Evolutionary conservation across 2,329 filamentous ascomycete genomes (phyloP).

Genomic region (Volutella citrinella): DNA sequence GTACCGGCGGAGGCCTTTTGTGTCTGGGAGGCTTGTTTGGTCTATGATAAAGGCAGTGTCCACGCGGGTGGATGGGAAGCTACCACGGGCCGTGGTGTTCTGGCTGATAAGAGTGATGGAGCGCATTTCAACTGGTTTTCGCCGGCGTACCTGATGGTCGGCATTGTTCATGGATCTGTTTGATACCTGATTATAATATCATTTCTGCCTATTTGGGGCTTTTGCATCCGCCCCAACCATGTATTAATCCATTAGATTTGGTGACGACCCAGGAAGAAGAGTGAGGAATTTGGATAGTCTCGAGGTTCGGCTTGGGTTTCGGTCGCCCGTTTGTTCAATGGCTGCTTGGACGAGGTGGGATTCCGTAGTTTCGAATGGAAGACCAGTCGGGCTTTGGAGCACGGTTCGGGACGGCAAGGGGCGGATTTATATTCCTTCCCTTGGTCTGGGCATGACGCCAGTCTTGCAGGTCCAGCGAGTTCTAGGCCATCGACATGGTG

Average conservation of each 20-base stretch:
- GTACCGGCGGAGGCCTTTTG: too few relatives aligned
- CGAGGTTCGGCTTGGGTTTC: too few relatives aligned
- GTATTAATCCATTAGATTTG: background rate
- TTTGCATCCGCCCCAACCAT: background rate
- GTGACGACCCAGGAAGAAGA: background rate
- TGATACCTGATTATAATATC: conserved; percentile 27
- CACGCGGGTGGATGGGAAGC: too few relatives aligned
- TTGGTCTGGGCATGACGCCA: conserved; percentile 24
- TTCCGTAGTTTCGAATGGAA: too few relatives aligned
- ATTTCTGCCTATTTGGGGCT: conserved; percentile 14
- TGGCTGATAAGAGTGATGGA: conserved; percentile 7
- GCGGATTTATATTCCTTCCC: conserved; percentile 20
- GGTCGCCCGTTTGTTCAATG: too few relatives aligned
- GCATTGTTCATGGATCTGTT: conserved; percentile 19
- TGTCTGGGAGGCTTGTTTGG: too few relatives aligned
- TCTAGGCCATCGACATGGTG: conserved; percentile 26
- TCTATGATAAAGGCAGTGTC: too few relatives aligned
- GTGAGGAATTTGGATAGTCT: too few relatives aligned
- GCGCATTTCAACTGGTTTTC: too few relatives aligned
- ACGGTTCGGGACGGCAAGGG: conserved; percentile 7
- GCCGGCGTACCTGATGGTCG: conserved; percentile 15
- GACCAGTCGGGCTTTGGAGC: too few relatives aligned
- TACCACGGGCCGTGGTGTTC: conserved; percentile 11
- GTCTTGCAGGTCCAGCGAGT: conserved; percentile 28
- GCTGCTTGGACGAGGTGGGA: too few relatives aligned